Evolutionary conservation across 768 basidiomycete genomes (phyloP), one percentile per base, ranked within the genome.

Genomic region (Albatrellus ellisii): DNA sequence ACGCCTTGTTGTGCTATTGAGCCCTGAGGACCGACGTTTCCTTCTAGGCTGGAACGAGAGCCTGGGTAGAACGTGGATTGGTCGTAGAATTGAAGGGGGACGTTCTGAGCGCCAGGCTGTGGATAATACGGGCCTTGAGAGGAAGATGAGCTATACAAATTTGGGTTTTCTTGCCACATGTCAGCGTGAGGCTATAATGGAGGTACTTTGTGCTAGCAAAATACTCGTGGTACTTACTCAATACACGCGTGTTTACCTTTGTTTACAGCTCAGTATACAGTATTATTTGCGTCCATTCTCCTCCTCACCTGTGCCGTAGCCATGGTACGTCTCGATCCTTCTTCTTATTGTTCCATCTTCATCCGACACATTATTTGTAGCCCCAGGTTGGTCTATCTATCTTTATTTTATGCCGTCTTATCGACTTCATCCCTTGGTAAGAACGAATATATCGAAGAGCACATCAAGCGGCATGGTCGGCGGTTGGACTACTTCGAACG

Each of bases 401-500:
- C 6, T 3, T 11, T 6, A 36, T 18, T 8, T 10, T 40, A 41
- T 15, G 2, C 28, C 10, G 28, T 11, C 2, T 25, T 21, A 0
- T 6, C 27, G 11, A 4, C 39, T 43, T 45, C 4, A 26, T n/a
- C 22, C 8, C 29, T 53, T 58, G 41, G 54, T 43, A 49, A 99
- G 88, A 98, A 98, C 72, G 92, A 97, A 61, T 97, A 98, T 62
- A 98, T 99, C 62, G 94, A 98, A 62, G 94, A 99, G 69, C 85
- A 88, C 57, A 92, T 97, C 62, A 91, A 89, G 66, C 81, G 90
- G 41, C 87, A 97, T 75, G 94, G 94, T 58, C 76, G 91, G 52
- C 77, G 91, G 57, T 67, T 97, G 68, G 92, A 99, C 68, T 77
- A 94, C 62, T 91, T 84, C 62, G 95, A 99, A 69, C 75, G 79